Percentiles rank a stretch among this genome's conserved stretches.
Conservation (phyloP, 2,329 filamentous ascomycete genomes). For the Colletotrichum spinosum region DNA sequence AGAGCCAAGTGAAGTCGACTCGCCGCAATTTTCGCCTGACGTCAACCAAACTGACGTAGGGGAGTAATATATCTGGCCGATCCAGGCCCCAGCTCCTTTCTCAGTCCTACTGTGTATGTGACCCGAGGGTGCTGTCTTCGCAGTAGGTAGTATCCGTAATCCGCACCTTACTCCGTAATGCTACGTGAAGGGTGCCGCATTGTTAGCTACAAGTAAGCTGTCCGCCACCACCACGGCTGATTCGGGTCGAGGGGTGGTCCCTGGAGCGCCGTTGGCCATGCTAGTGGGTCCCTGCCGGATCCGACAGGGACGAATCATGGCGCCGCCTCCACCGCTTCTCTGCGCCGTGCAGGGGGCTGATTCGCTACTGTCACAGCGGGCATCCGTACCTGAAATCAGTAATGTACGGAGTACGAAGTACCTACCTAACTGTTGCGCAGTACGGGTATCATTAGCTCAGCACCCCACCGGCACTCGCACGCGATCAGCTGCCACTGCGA, state of each 20-base stretch:
- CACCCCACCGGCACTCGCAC: no score
- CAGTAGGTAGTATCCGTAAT: no score
- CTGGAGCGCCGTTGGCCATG: slow-evolving; percentile 10
- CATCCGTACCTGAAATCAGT: no score
- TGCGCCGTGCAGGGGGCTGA: slow-evolving; percentile 2
- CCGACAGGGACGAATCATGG: slow-evolving; percentile 29
- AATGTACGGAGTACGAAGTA: no score
- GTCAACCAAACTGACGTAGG: slow-evolving; percentile 7
- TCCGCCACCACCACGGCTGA: slow-evolving; percentile 23
- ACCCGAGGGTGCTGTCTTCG: no score
- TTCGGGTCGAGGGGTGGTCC: slow-evolving; percentile 24
- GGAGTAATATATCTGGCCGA: slow-evolving; percentile 8
- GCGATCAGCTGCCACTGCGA: no score
- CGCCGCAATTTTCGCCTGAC: slow-evolving; percentile 31
- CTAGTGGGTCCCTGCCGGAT: slow-evolving; percentile 26
- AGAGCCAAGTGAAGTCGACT: not conserved
- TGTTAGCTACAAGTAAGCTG: slow-evolving; percentile 10
- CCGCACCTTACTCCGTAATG: not conserved
- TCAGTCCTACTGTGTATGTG: no score
- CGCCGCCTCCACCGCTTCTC: not conserved
- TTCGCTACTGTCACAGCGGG: not conserved
- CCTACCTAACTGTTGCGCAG: no score
- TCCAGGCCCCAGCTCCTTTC: slow-evolving; percentile 9
- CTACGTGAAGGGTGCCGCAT: slow-evolving; percentile 9
- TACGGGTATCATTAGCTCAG: no score